phyloP scores from a whole-genome alignment of 371 early-diverging fungal species.

The Syncephalastrum racemosum region DNA sequence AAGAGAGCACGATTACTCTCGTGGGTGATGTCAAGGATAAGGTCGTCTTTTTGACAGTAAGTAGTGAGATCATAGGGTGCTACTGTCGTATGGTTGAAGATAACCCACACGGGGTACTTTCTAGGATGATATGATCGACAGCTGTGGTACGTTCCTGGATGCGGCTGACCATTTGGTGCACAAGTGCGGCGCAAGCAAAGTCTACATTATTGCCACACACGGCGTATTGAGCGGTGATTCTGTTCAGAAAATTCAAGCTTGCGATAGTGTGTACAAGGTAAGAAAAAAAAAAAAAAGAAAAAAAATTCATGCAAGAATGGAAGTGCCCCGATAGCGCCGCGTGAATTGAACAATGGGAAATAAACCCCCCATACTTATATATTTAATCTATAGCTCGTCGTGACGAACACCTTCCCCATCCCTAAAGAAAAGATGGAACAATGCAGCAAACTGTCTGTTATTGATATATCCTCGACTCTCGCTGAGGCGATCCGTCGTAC shows the following conservation, averaged over 20 bases:
- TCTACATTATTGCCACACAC: slow-evolving; percentile 93
- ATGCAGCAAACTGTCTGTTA: slow-evolving; percentile 77
- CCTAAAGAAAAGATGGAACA: slow-evolving; percentile 69
- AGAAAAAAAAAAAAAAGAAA: slow-evolving; percentile 19
- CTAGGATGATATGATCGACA: slow-evolving; percentile 91
- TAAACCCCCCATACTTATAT: not conserved
- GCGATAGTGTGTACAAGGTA: slow-evolving; percentile 82
- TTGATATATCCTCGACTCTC: slow-evolving; percentile 88
- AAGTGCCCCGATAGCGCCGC: slow-evolving; percentile 1
- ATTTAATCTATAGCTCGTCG: slow-evolving; percentile 61
- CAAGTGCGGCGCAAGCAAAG: slow-evolving; percentile 81
- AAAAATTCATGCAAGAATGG: not conserved
- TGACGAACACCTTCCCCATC: slow-evolving; percentile 95
- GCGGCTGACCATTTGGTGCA: slow-evolving; percentile 88
- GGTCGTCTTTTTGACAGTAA: slow-evolving; percentile 86
- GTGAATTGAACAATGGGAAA: not conserved
- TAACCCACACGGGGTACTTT: not conserved
- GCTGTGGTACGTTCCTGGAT: slow-evolving; percentile 83
- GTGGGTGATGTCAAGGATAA: slow-evolving; percentile 93
- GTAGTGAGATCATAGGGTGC: slow-evolving; percentile 14
- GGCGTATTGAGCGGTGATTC: slow-evolving; percentile 91
- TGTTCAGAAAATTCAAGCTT: slow-evolving; percentile 80
- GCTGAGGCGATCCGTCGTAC: slow-evolving; percentile 98
- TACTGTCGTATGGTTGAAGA: not conserved
- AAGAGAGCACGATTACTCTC: slow-evolving; percentile 68